Percentiles rank a stretch among this genome's conserved stretches.
These are phyloP conservation scores for Metarhizium robertsii DNA, from an alignment of 2,329 filamentous ascomycete species.

Conservation along the genomic window DNA sequence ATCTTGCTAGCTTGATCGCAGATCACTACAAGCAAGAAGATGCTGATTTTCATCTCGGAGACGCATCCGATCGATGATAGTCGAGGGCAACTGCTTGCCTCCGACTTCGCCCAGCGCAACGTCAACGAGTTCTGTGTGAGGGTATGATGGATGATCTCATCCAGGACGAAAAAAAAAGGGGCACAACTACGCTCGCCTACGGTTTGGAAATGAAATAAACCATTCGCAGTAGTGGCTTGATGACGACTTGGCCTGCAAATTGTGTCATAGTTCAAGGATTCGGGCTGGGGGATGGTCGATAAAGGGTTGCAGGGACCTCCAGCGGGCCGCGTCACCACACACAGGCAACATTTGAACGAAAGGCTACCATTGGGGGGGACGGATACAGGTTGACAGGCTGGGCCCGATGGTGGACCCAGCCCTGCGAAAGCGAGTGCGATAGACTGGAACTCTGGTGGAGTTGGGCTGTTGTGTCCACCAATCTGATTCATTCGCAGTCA, in stretches of 20 bases:
- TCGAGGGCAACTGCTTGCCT: neutral
- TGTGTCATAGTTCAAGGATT: neutral
- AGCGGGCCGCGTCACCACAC: constrained; percentile 12
- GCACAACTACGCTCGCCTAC: neutral
- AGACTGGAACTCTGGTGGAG: neutral
- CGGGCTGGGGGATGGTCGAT: neutral
- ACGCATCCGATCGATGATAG: constrained; percentile 19
- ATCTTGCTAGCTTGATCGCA: constrained; percentile 62
- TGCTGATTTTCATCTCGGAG: constrained; percentile 48
- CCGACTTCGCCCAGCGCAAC: neutral
- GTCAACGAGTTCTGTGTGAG: neutral
- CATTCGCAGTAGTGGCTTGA: neutral
- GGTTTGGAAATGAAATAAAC: neutral
- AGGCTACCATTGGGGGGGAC: constrained; percentile 1
- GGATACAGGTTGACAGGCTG: neutral
- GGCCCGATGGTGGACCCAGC: neutral
- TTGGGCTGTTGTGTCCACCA: neutral
- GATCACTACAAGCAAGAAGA: constrained; percentile 72
- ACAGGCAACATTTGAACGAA: constrained; percentile 1
- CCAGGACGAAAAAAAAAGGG: neutral
- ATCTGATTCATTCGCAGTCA: neutral
- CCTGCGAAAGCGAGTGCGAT: neutral
- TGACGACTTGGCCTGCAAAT: too few species aligned
- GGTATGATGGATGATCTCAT: neutral
- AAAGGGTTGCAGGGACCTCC: neutral